A percentile compares a stretch with the other conserved stretches of the same genome.
Evolutionary conservation across 129 eudicot species (phyloP).

Genomic region (Dittrichia graveolens): DNA sequence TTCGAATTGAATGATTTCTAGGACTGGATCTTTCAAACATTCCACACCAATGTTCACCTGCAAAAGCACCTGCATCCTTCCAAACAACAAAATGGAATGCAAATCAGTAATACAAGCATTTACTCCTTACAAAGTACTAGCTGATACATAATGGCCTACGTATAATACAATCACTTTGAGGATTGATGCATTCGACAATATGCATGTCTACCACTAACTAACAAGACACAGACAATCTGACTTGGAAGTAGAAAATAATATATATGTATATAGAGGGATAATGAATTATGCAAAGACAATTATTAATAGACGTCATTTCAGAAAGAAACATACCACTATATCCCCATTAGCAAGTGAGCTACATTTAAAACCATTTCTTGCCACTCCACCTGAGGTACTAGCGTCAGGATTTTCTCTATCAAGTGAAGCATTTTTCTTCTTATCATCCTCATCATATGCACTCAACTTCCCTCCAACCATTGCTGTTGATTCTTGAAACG

Average conservation of each 20-base stretch:
- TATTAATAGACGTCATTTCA: constrained; percentile 3
- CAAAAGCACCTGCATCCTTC: constrained; percentile 99
- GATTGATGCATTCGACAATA: constrained; percentile 5
- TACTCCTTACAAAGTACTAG: constrained; percentile 1
- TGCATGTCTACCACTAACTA: neutral
- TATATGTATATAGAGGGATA: neutral
- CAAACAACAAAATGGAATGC: constrained; percentile 69
- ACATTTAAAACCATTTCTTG: constrained; percentile 78
- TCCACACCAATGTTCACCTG: constrained; percentile 82
- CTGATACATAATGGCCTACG: too few species aligned
- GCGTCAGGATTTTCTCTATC: constrained; percentile 82
- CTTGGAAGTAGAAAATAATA: neutral
- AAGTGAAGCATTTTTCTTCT: constrained; percentile 49
- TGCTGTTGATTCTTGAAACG: constrained; percentile 47
- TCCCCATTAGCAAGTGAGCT: constrained; percentile 88
- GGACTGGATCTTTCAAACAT: constrained; percentile 63
- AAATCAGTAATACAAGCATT: constrained; percentile 42
- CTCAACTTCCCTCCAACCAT: constrained; percentile 42
- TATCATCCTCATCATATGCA: constrained; percentile 38
- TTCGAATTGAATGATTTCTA: constrained; percentile 90
- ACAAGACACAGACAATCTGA: constrained; percentile 21
- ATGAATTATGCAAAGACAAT: neutral
- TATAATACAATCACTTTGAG: neutral
- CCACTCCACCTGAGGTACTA: constrained; percentile 84
- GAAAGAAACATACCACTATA: constrained; percentile 88